A percentile compares a stretch with the other conserved stretches of the same genome.
Evolutionary conservation across 2,329 filamentous ascomycete species (phyloP).

Genomic region (Leptodontidium sp.): DNA sequence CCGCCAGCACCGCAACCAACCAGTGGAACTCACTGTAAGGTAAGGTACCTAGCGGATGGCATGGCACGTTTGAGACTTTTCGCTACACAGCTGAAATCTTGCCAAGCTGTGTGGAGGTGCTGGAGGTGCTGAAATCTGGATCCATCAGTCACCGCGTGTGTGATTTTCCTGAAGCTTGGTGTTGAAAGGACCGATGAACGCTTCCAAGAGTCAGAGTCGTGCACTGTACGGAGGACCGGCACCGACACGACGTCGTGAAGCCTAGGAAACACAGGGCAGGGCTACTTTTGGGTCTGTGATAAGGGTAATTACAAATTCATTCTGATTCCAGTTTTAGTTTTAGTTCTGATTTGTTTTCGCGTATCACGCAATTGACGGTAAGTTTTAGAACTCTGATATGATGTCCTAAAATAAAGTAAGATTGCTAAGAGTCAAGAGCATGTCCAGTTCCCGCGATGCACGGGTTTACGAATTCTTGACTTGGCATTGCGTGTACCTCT

Average conservation of each 20-base stretch:
- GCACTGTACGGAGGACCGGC: background rate
- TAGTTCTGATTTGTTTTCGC: too few relatives aligned
- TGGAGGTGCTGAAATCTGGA: background rate
- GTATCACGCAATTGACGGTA: too few relatives aligned
- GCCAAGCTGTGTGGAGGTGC: conserved; percentile 13
- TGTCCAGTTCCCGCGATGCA: background rate
- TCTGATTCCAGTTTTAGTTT: too few relatives aligned
- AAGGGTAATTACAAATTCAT: too few relatives aligned
- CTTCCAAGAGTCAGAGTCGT: background rate
- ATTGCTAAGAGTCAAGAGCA: background rate
- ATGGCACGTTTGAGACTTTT: background rate
- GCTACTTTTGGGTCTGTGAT: too few relatives aligned
- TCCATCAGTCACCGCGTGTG: background rate
- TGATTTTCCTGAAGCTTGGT: background rate
- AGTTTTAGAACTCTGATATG: too few relatives aligned
- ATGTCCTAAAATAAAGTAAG: too few relatives aligned
- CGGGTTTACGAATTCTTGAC: background rate
- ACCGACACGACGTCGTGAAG: too few relatives aligned
- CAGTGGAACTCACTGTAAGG: background rate
- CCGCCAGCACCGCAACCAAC: background rate
- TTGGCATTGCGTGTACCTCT: background rate
- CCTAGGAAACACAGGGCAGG: too few relatives aligned
- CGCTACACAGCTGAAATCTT: conserved; percentile 16
- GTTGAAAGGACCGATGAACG: background rate
- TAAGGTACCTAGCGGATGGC: too few relatives aligned